Evolutionary conservation across 2,329 filamentous ascomycete species (phyloP), one percentile per base, ranked within the genome.

Genomic region (Phyllosticta capitalensis): DNA sequence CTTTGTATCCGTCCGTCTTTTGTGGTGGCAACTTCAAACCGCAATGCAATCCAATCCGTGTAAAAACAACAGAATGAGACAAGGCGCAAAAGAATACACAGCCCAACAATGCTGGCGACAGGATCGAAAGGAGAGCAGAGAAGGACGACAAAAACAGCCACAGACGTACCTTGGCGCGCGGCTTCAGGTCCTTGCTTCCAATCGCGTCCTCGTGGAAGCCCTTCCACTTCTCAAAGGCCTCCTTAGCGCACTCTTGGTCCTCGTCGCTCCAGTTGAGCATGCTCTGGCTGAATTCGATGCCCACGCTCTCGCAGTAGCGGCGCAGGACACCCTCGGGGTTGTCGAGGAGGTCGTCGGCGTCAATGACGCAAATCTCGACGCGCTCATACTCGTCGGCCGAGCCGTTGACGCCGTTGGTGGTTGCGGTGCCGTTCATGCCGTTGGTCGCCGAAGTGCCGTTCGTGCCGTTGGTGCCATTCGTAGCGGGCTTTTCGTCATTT

Each of bases 161-260:
- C n/a, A 22, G 33, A 75, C 78, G 68, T 73, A 84, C 81, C 64
- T 86, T 80, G 52, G 79, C 78, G 68, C 89, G 80, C 1, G 89
- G 83, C 70, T 86, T 87, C 67, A 99, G 77, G 63, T 85, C 85
- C 45, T 81, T 87, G 69, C 89, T 95, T 65, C 88, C 80, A 66
- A 97, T 89, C 14, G 91, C 94, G 78, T 97, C 94, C 66, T 97
- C 89, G 72, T 97, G 94, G 77, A 95, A 97, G 10, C 94, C 94
- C 65, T 86, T 88, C 94, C 94, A 97, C 78, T 99, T 97, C 76
- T 92, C 90, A 75, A 97, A 97, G 19, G 85, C 86, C 63, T 84
- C 80, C 65, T 81, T 79, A 2, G 92, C 92, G 63, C 82, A 78
- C 56, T 75, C 66, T 65, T 90, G 85, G 66, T 87, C 86, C 64